Evolutionary conservation across 371 early-diverging fungal genomes (phyloP).

Genomic region (Entomophthora muscae): DNA sequence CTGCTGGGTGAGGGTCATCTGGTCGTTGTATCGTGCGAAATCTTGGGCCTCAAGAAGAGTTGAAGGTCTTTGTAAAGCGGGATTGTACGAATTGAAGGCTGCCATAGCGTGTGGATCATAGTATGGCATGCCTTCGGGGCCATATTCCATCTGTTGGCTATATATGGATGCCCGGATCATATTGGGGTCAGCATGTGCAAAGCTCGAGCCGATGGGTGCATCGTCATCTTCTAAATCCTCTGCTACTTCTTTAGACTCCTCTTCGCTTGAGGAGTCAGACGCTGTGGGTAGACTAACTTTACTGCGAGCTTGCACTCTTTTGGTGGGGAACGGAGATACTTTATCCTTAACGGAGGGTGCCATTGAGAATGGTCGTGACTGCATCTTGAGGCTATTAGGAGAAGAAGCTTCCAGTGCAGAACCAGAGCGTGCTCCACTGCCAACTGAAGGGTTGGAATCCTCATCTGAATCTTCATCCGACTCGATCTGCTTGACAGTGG

Average conservation of each 20-base stretch:
- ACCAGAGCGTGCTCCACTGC: neutral
- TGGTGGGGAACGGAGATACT: neutral
- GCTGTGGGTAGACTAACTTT: slow-evolving; percentile 2
- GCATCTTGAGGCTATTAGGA: neutral
- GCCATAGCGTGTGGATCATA: slow-evolving; percentile 2
- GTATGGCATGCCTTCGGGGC: slow-evolving; percentile 7
- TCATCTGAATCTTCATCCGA: neutral
- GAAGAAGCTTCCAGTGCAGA: neutral
- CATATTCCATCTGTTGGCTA: slow-evolving; percentile 2
- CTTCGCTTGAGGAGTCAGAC: slow-evolving; percentile 6
- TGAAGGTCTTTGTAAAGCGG: neutral
- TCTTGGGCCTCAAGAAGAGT: slow-evolving; percentile 7
- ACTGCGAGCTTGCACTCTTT: neutral
- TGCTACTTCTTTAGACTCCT: neutral
- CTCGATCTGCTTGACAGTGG: neutral
- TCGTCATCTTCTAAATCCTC: slow-evolving; percentile 6
- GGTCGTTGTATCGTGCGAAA: slow-evolving; percentile 1
- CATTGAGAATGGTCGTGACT: neutral
- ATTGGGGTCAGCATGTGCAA: neutral
- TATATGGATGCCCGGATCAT: neutral
- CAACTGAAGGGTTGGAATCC: neutral
- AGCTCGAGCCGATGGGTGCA: slow-evolving; percentile 2
- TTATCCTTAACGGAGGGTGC: neutral
- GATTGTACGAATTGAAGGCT: slow-evolving; percentile 2
- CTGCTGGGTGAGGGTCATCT: neutral